phyloP scores from a whole-genome alignment of 345 rosid species.

The Excoecaria cochinchinensis region DNA sequence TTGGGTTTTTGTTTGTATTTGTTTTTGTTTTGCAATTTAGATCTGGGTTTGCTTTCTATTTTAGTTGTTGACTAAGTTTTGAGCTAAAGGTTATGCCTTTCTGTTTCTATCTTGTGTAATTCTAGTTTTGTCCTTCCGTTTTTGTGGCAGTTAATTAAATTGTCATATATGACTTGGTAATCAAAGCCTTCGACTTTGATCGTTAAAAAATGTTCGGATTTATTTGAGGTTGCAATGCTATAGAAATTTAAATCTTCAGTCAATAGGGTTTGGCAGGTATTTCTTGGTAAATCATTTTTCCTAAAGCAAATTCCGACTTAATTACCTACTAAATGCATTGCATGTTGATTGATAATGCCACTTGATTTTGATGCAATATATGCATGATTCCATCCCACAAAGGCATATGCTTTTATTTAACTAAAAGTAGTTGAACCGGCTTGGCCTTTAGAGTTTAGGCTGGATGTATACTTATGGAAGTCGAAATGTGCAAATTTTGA shows the following conservation, averaged over 20 bases:
- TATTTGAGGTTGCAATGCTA: neutral
- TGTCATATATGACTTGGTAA: neutral
- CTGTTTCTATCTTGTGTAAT: neutral
- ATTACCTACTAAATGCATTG: neutral
- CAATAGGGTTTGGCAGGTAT: neutral
- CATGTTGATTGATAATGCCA: neutral
- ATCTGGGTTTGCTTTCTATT: neutral
- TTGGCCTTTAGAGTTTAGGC: neutral
- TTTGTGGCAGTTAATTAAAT: neutral
- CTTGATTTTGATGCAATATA: neutral
- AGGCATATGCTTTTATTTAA: neutral
- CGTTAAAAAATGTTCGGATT: neutral
- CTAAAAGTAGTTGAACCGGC: neutral
- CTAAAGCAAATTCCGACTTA: neutral
- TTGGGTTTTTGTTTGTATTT: neutral
- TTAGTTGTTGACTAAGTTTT: neutral
- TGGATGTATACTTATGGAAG: neutral
- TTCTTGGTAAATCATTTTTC: neutral
- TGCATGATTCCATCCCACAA: neutral
- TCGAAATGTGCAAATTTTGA: neutral
- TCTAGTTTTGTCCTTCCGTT: neutral
- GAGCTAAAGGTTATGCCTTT: neutral
- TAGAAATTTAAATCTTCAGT: neutral
- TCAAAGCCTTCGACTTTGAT: neutral
- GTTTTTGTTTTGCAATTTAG: neutral